Evolutionary conservation across 1,284 basidiomycete genomes (phyloP), one percentile per base, ranked within the genome.

Genomic region (Lignosus rhinocerotis): DNA sequence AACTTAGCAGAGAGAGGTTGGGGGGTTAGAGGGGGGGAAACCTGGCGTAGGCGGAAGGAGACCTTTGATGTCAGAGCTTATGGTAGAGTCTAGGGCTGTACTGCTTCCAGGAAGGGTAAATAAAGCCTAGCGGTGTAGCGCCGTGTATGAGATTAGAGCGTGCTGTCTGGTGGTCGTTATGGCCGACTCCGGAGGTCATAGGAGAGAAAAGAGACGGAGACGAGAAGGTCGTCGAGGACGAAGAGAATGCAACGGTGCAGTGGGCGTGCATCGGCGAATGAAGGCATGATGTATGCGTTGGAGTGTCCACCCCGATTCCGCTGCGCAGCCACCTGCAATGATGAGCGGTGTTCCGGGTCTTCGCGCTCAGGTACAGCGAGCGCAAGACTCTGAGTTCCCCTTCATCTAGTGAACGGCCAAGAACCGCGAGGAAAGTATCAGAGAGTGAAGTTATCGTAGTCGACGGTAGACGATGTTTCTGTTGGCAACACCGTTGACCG

Each of bases 1-100:
- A 32, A 44, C 47, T 49, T 56, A 48, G 54, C 51, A 32, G 17
- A 25, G 14, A 47, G 51, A 41, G 21, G 48, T 34, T 39, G 36
- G 30, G 31, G 32, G 46, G 19, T 12, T 39, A 14, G 38, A 53
- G 12, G 34, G 32, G n/a, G 12, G 11, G 8, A 11, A 19, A 19
- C 36, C 17, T 55, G 53, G 53, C 38, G 38, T 17, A 19, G 9
- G 14, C 7, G 31, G 16, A 17, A 17, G 4, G 16, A 38, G 38
- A 16, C 30, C 32, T 17, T 39, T 47, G 52, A 53, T 46, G 52
- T 31, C 32, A 36, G 32, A 49, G 16, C 19, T 21, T 19, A 11
- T 2, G 43, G 19, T 10, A 16, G 19, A 17, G 21, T 36, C 14
- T 21, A 47, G 42, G 53, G 53, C 53, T 49, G 53, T 55, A 56